These are phyloP conservation scores for Rutstroemia sp. DNA, from an alignment of 2,329 filamentous ascomycete species.

Conservation along the genomic window DNA sequence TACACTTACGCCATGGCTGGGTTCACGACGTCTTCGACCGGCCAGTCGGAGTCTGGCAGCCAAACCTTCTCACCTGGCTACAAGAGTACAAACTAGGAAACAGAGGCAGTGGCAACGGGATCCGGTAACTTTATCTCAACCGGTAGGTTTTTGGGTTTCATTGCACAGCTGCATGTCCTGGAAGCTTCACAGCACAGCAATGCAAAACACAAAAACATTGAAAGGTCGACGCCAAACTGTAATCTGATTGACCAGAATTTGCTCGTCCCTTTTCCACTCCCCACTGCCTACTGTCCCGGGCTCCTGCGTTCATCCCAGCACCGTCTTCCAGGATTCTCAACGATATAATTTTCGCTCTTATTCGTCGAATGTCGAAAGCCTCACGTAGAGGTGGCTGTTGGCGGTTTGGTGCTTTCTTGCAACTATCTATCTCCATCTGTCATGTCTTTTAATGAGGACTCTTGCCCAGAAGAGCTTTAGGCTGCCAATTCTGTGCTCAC, in stretches of 20 bases:
- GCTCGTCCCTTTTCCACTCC: no score
- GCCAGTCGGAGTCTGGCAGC: slow-evolving; percentile 2
- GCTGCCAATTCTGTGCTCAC: no score
- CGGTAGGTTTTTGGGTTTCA: no score
- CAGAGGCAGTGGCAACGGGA: no score
- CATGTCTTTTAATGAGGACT: background rate
- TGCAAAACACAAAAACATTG: no score
- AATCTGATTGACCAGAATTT: no score
- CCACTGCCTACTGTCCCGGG: no score
- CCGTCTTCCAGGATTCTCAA: background rate
- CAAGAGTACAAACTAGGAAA: no score
- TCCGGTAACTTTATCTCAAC: no score
- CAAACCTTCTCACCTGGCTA: background rate
- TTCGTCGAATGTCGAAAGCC: background rate
- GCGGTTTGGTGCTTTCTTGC: slow-evolving; percentile 1
- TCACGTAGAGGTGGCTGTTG: background rate
- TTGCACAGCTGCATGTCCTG: no score
- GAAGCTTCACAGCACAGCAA: background rate
- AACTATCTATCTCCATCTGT: background rate
- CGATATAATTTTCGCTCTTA: background rate
- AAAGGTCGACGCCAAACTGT: no score
- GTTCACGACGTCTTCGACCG: background rate
- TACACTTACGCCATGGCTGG: background rate
- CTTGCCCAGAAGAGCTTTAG: no score
- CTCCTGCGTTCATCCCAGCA: background rate